A percentile compares a stretch with the other conserved stretches of the same genome.
Conservation (phyloP, 2,329 filamentous ascomycete genomes). For the Colletotrichum sp. region DNA sequence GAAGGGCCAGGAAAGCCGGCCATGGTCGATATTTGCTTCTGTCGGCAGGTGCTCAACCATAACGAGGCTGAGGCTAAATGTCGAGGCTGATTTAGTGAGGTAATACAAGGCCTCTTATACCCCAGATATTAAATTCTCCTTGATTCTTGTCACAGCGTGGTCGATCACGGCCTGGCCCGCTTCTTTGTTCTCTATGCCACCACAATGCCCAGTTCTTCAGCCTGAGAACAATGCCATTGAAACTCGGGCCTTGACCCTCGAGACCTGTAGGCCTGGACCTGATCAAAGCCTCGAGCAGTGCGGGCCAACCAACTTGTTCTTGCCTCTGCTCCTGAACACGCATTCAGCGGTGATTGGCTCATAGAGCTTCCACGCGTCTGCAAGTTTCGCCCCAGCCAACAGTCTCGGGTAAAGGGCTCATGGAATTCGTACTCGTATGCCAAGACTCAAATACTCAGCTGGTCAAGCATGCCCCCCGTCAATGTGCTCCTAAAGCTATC, state of each 20-base stretch:
- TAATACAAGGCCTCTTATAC: neutral
- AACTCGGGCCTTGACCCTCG: neutral
- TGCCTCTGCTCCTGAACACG: neutral
- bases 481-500: neutral
- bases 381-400: neutral
- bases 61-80: too few species aligned
- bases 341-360: neutral
- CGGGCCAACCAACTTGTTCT: neutral
- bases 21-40: neutral
- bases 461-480: neutral
- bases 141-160: neutral
- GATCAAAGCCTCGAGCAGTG: neutral
- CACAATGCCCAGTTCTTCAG: neutral
- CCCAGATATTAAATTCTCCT: neutral
- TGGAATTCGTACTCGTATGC: neutral
- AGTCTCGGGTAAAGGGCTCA: neutral
- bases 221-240: neutral
- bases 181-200: neutral
- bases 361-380: rapidly evolving
- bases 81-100: too few species aligned
- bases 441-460: rapidly evolving
- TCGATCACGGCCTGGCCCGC: neutral
- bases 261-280: neutral
- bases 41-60: too few species aligned
- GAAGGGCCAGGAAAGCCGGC: neutral